Evolutionary conservation across 495 filamentous ascomycete species (phyloP).

Genomic region (Clohesyomyces aquaticus): DNA sequence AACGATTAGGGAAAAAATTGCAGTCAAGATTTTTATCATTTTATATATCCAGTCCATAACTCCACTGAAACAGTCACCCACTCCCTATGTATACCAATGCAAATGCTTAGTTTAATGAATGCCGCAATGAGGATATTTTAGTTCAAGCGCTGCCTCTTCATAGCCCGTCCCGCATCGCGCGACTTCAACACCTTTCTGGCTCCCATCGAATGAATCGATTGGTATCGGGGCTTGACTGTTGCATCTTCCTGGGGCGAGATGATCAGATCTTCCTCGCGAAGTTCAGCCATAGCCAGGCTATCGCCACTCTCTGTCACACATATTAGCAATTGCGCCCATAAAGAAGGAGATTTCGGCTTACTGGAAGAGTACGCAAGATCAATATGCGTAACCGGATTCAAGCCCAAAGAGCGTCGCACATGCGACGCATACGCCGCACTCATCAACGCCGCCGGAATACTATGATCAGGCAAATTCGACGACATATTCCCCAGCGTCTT

Average conservation of each 20-base stretch:
- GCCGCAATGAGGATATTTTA: too few relatives aligned
- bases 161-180: neutral
- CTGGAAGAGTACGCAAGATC: neutral
- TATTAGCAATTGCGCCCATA: neutral
- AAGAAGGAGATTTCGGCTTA: neutral
- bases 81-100: too few relatives aligned
- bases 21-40: too few relatives aligned
- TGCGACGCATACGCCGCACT: neutral
- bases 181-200: neutral
- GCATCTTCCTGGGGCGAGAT: neutral
- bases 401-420: neutral
- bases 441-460: neutral
- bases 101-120: too few relatives aligned
- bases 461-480: neutral
- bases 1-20: too few relatives aligned
- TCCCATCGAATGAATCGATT: neutral
- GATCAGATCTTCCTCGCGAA: neutral
- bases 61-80: too few relatives aligned
- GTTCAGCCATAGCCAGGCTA: neutral
- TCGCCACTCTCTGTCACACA: neutral
- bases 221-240: neutral
- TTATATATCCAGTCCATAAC: too few relatives aligned
- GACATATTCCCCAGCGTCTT: neutral
- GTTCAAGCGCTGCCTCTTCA: neutral
- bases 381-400: neutral